Conservation (phyloP, 1,284 basidiomycete species). For the Boletus smithii region DNA sequence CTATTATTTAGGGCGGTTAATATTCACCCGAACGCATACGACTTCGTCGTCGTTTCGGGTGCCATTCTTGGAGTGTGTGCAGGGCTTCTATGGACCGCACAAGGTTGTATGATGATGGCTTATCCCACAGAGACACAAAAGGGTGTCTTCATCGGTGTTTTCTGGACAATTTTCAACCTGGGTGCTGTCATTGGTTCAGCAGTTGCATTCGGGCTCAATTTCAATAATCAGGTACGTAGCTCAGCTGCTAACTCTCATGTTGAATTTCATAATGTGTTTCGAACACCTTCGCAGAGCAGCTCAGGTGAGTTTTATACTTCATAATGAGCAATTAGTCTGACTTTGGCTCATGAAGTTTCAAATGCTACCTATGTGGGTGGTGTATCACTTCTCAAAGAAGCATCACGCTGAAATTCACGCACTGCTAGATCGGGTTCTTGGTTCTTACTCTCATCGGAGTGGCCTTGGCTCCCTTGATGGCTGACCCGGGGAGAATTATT, state of each 20-base stretch:
- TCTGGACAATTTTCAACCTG: constrained; percentile 76
- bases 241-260: neutral
- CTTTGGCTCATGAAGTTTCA: constrained; percentile 37
- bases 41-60: constrained; percentile 74
- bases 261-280: neutral
- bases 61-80: constrained; percentile 83
- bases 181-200: constrained; percentile 69
- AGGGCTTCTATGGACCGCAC: constrained; percentile 82
- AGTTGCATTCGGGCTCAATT: constrained; percentile 60
- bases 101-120: constrained; percentile 79
- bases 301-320: constrained; percentile 20
- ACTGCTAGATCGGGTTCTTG: constrained; percentile 64
- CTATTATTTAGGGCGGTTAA: constrained; percentile 52
- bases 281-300: constrained; percentile 15
- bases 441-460: constrained; percentile 66
- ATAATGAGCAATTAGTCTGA: constrained; percentile 4
- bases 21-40: constrained; percentile 56
- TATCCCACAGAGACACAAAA: constrained; percentile 80
- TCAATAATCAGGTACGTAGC: constrained; percentile 41
- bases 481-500: constrained; percentile 62
- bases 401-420: neutral
- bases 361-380: constrained; percentile 60
- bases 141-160: constrained; percentile 72
- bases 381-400: neutral
- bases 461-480: constrained; percentile 63